Conservation (phyloP, 176 grass and related monocot genomes). For the Eragrostis curvula region DNA sequence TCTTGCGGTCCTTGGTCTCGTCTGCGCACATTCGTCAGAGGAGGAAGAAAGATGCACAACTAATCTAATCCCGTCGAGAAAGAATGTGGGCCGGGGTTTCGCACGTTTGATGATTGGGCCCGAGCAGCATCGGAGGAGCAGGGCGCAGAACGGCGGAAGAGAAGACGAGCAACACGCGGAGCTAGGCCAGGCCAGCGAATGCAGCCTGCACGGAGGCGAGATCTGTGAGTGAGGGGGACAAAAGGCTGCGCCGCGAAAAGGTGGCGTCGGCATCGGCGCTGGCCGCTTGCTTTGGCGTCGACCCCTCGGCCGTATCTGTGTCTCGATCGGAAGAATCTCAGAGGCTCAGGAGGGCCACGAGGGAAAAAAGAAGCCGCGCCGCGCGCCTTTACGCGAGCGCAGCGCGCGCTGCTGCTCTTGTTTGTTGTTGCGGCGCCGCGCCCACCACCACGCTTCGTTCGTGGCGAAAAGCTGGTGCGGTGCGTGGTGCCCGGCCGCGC, state of each 20-base stretch:
- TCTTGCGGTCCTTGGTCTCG: too few relatives aligned
- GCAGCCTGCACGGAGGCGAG: neutral
- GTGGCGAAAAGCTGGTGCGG: slow-evolving; percentile 8
- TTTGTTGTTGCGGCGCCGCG: too few relatives aligned
- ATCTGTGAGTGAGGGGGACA: neutral
- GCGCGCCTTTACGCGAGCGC: neutral
- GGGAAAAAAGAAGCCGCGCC: neutral
- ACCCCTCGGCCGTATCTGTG: neutral
- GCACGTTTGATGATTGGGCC: too few relatives aligned
- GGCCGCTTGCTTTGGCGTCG: slow-evolving; percentile 29
- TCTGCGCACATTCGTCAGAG: too few relatives aligned
- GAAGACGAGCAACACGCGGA: too few relatives aligned
- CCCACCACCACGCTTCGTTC: neutral
- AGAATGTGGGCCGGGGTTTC: too few relatives aligned
- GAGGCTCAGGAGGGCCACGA: neutral
- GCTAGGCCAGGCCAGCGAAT: neutral
- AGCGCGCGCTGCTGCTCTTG: too few relatives aligned
- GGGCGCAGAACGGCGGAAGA: too few relatives aligned
- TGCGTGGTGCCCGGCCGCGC: neutral
- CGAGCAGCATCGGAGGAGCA: too few relatives aligned
- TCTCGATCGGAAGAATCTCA: neutral
- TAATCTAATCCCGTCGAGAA: too few relatives aligned
- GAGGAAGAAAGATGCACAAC: too few relatives aligned
- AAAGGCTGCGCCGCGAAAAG: slow-evolving; percentile 11
- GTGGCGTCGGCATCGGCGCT: neutral